These are phyloP conservation scores for Naumovozyma castellii DNA, from an alignment of 805 yeast species.

Conservation along the genomic window DNA sequence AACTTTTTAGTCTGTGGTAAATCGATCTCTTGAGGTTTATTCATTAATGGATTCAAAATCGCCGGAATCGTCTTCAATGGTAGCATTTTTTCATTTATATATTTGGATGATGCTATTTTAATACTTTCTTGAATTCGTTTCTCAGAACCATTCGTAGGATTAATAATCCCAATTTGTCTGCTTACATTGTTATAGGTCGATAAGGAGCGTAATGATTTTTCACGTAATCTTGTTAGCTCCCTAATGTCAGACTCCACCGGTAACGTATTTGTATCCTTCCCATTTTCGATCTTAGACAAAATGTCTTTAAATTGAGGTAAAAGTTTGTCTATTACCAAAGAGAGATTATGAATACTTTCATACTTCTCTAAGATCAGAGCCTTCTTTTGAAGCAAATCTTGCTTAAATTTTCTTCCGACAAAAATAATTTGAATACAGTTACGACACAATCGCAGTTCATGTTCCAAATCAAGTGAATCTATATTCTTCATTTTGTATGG, in stretches of 20 bases:
- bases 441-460: slow-evolving; percentile 52
- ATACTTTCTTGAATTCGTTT: slow-evolving; percentile 43
- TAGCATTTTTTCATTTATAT: slow-evolving; percentile 58
- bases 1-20: slow-evolving; percentile 8
- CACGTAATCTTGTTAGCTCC: slow-evolving; percentile 35
- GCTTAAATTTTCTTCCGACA: slow-evolving; percentile 40
- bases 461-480: slow-evolving; percentile 18
- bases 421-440: slow-evolving; percentile 59
- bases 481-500: slow-evolving; percentile 11
- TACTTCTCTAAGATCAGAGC: slow-evolving; percentile 35
- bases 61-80: slow-evolving; percentile 52
- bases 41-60: slow-evolving; percentile 4
- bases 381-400: slow-evolving; percentile 31
- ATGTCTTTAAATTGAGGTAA: slow-evolving; percentile 38
- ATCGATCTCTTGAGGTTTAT: slow-evolving; percentile 22
- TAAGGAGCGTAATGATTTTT: slow-evolving; percentile 40
- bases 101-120: slow-evolving; percentile 45
- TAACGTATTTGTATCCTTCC: slow-evolving; percentile 12
- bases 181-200: slow-evolving; percentile 42
- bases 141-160: slow-evolving; percentile 36
- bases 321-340: slow-evolving; percentile 30
- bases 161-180: slow-evolving; percentile 33
- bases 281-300: slow-evolving; percentile 29
- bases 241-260: slow-evolving; percentile 24
- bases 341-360: slow-evolving; percentile 33